Evolutionary conservation across 2,329 filamentous ascomycete genomes (phyloP).

Genomic region (Neonectria sp.): DNA sequence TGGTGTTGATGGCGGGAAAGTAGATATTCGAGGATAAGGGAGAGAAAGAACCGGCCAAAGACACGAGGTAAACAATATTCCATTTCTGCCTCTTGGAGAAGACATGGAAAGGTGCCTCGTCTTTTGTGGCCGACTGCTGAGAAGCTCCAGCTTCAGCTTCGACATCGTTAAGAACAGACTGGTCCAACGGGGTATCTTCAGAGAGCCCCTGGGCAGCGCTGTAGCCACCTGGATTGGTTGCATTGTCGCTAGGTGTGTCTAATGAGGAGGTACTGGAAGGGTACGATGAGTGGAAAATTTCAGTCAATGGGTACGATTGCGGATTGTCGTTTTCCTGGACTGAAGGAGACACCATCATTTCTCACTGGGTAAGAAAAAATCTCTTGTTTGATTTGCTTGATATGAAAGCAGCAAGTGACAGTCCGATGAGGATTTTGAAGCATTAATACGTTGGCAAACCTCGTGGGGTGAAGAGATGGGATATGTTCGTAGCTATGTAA

Average conservation of each 20-base stretch:
- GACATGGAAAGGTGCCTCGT: conserved; percentile 14
- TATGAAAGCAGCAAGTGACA: not conserved
- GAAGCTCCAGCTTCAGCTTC: not conserved
- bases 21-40: conserved; percentile 47
- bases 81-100: conserved; percentile 30
- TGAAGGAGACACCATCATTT: not conserved
- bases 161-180: not conserved
- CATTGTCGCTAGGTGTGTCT: not conserved
- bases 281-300: not conserved
- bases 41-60: conserved; percentile 37
- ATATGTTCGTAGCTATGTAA: too few species aligned
- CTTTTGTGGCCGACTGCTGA: not conserved
- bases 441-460: not conserved
- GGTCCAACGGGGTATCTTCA: not conserved
- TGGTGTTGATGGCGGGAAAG: conserved; percentile 45
- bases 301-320: not conserved
- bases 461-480: not conserved
- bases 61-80: conserved; percentile 44
- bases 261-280: not conserved
- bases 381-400: not conserved
- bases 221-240: not conserved
- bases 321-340: not conserved
- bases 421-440: not conserved
- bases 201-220: not conserved
- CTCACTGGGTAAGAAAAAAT: not conserved